These are phyloP conservation scores for Vanrija sp. DNA, from an alignment of 1,284 basidiomycete genomes.

Conservation along the genomic window DNA sequence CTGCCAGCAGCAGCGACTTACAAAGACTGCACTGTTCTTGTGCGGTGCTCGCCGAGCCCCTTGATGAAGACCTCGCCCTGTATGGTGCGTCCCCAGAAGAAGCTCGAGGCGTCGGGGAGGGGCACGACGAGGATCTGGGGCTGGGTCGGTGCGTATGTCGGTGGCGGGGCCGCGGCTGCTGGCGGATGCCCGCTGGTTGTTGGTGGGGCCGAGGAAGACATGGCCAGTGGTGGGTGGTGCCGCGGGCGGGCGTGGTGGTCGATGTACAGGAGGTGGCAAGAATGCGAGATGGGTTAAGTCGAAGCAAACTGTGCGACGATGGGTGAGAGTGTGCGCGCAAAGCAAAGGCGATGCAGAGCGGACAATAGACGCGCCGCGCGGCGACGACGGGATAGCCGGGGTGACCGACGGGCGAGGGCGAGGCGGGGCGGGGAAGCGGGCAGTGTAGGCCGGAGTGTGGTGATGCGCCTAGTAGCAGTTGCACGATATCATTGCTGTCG, in stretches of 20 bases:
- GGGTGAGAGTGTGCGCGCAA: too few species aligned
- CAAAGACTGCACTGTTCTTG: conserved; percentile 28
- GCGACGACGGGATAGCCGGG: conserved; percentile 1
- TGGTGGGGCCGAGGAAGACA: neutral
- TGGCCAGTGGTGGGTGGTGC: neutral
- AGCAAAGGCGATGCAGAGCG: neutral
- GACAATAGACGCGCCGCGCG: neutral
- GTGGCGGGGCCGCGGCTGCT: conserved; percentile 21
- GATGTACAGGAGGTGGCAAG: conserved; percentile 1
- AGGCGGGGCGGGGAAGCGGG: neutral
- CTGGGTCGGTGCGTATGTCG: conserved; percentile 35
- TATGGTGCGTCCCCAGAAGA: conserved; percentile 42
- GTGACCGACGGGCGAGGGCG: conserved; percentile 4
- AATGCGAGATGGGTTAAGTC: too few species aligned
- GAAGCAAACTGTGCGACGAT: too few species aligned
- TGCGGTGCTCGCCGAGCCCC: conserved; percentile 34
- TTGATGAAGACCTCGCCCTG: conserved; percentile 47
- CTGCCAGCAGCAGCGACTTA: conserved; percentile 14
- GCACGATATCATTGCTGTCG: too few species aligned
- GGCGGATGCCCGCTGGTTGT: neutral
- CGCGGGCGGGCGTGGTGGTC: neutral
- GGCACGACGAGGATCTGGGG: conserved; percentile 44
- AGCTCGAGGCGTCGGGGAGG: conserved; percentile 40
- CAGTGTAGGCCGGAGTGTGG: neutral
- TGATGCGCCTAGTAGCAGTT: too few species aligned